Conservation (phyloP, 1,284 basidiomycete species). For the Leucoagaricus sp. region DNA sequence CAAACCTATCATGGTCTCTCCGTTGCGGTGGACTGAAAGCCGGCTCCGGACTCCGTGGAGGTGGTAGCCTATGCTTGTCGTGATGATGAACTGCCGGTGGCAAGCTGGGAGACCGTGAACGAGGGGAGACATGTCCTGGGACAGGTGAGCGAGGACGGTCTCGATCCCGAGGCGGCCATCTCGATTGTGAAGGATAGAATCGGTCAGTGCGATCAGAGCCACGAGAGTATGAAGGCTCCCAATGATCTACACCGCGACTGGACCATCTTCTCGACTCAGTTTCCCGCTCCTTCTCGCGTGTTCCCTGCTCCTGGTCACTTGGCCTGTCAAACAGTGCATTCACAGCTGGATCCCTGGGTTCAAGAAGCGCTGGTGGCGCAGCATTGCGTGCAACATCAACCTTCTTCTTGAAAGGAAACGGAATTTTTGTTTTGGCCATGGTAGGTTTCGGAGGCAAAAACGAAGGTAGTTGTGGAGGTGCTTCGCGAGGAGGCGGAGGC, state of each 20-base stretch:
- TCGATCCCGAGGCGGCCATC: conserved; percentile 17
- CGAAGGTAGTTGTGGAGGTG: conserved; percentile 21
- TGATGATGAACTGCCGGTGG: conserved; percentile 30
- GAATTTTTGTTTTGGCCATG: conserved; percentile 46
- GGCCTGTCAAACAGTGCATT: conserved; percentile 42
- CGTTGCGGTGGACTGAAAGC: conserved; percentile 37
- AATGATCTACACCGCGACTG: conserved; percentile 27
- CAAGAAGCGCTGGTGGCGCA: conserved; percentile 14
- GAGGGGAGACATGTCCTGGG: conserved; percentile 30
- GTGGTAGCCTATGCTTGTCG: conserved; percentile 46
- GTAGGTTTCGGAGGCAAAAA: conserved; percentile 30
- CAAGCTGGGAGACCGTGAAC: conserved; percentile 38
- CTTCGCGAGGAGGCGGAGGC: conserved; percentile 1
- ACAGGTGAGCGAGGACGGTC: conserved; percentile 34
- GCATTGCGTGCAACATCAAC: conserved; percentile 21
- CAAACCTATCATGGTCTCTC: conserved; percentile 20
- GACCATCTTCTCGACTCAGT: conserved; percentile 23
- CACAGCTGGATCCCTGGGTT: conserved; percentile 12
- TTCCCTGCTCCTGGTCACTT: conserved; percentile 44
- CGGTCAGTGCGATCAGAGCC: conserved; percentile 17
- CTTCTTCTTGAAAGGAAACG: conserved; percentile 77
- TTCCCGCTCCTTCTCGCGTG: conserved; percentile 30
- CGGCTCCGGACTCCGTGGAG: conserved; percentile 36
- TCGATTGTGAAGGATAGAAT: conserved; percentile 16
- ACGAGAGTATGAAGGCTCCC: conserved; percentile 31